Evolutionary conservation across 495 filamentous ascomycete species (phyloP).

Genomic region (Terfezia boudieri): DNA sequence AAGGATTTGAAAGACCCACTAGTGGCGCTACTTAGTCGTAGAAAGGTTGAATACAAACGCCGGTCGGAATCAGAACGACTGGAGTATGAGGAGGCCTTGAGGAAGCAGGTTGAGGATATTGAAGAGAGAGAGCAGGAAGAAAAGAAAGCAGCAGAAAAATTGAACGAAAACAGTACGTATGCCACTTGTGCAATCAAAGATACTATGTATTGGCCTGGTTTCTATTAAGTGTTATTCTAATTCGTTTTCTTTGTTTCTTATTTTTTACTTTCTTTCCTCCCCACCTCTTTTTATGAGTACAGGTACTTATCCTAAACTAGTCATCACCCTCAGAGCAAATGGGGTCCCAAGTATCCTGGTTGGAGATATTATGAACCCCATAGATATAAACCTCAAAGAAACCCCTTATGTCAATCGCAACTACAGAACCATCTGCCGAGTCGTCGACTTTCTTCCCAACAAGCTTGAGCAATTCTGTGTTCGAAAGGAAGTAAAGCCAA

Average conservation of each 20-base stretch:
- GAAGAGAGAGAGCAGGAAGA: conserved; percentile 9
- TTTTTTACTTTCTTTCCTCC: too few relatives aligned
- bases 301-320: too few relatives aligned
- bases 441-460: conserved; percentile 60
- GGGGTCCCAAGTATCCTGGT: conserved; percentile 19
- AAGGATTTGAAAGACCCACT: conserved; percentile 25
- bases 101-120: conserved; percentile 14
- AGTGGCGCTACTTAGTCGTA: conserved; percentile 36
- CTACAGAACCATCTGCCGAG: conserved; percentile 43
- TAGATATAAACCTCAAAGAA: conserved; percentile 20
- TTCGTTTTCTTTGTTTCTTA: too few relatives aligned
- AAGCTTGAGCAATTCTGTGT: conserved; percentile 53
- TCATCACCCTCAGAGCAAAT: too few relatives aligned
- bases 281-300: too few relatives aligned
- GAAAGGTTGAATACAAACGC: conserved; percentile 39
- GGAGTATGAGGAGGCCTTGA: conserved; percentile 13
- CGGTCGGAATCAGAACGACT: conserved; percentile 25
- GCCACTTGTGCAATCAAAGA: not conserved
- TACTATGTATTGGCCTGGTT: not conserved
- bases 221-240: too few relatives aligned
- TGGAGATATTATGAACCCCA: conserved; percentile 11
- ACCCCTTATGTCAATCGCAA: conserved; percentile 54
- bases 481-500: conserved; percentile 17
- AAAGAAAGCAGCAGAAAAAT: conserved; percentile 1
- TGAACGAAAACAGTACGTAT: conserved; percentile 18